phyloP scores from a whole-genome alignment of 106 monocot genomes.

The Allium fistulosum region DNA sequence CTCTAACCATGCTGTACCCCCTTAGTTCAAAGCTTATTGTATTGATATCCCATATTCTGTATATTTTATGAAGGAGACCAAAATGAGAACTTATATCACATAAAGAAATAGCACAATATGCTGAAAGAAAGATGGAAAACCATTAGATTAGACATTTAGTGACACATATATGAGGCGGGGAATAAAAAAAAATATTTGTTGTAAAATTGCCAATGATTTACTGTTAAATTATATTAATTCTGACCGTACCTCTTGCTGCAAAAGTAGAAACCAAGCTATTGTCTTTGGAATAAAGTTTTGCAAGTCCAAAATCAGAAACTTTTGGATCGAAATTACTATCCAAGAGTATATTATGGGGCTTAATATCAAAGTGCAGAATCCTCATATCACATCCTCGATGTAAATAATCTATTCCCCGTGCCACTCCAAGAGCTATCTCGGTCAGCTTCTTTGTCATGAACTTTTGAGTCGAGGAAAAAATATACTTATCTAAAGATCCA shows the following conservation, averaged over 20 bases:
- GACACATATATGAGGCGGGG: too few species aligned
- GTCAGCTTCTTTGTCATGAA: constrained; percentile 4
- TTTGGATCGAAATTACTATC: constrained; percentile 10
- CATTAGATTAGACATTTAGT: too few species aligned
- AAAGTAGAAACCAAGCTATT: constrained; percentile 3
- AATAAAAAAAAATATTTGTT: too few species aligned
- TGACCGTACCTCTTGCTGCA: background rate
- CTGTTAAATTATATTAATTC: too few species aligned
- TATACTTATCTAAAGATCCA: constrained; percentile 12
- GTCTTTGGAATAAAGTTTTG: constrained; percentile 2
- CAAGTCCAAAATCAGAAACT: constrained; percentile 13
- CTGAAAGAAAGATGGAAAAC: too few species aligned
- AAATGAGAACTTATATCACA: too few species aligned
- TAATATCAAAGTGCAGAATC: constrained; percentile 21
- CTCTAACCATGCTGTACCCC: too few species aligned
- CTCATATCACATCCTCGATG: constrained; percentile 7
- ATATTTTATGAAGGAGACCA: too few species aligned
- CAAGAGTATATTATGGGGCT: constrained; percentile 16
- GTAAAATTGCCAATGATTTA: too few species aligned
- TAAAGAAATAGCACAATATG: too few species aligned
- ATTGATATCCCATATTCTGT: too few species aligned
- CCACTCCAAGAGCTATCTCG: constrained; percentile 12
- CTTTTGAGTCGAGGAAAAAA: background rate
- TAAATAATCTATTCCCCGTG: constrained; percentile 11
- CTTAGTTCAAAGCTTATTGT: too few species aligned